Conservation (phyloP, 148 eudicot genomes). For the Cornus florida region DNA sequence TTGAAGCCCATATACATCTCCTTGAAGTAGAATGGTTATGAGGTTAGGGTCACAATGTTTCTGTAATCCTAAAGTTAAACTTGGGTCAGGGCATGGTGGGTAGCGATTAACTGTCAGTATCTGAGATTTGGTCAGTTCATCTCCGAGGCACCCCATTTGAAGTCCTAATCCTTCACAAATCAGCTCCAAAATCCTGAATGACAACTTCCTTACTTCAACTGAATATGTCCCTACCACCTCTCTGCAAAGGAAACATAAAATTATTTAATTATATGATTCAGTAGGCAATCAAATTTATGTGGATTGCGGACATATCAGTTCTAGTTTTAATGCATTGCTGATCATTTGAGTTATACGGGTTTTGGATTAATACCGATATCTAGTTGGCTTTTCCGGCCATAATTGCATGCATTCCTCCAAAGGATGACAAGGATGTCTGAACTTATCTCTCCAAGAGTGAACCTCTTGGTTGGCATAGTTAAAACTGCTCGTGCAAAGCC, state of each 20-base stretch:
- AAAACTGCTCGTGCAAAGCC: slow-evolving; percentile 10
- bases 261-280: too few relatives aligned
- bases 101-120: slow-evolving; percentile 35
- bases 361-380: slow-evolving; percentile 8
- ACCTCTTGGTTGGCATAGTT: slow-evolving; percentile 28
- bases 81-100: slow-evolving; percentile 41
- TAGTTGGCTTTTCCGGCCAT: slow-evolving; percentile 29
- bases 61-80: slow-evolving; percentile 27
- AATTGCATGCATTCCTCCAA: slow-evolving; percentile 14
- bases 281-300: too few relatives aligned
- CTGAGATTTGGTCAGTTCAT: slow-evolving; percentile 24
- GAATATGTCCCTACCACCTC: slow-evolving; percentile 34
- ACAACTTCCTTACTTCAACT: slow-evolving; percentile 31
- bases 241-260: slow-evolving; percentile 2
- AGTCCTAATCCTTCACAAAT: slow-evolving; percentile 41
- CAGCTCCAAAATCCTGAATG: slow-evolving; percentile 29
- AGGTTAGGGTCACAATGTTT: slow-evolving; percentile 40
- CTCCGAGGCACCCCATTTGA: slow-evolving; percentile 27
- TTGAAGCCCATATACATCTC: slow-evolving; percentile 44
- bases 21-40: slow-evolving; percentile 43
- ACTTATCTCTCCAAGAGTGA: slow-evolving; percentile 45
- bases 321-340: not conserved
- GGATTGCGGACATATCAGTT: too few relatives aligned
- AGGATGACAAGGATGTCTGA: slow-evolving; percentile 27
- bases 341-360: too few relatives aligned